Evolutionary conservation across 306 rosid genomes (phyloP).

Genomic region (Betula pendula): DNA sequence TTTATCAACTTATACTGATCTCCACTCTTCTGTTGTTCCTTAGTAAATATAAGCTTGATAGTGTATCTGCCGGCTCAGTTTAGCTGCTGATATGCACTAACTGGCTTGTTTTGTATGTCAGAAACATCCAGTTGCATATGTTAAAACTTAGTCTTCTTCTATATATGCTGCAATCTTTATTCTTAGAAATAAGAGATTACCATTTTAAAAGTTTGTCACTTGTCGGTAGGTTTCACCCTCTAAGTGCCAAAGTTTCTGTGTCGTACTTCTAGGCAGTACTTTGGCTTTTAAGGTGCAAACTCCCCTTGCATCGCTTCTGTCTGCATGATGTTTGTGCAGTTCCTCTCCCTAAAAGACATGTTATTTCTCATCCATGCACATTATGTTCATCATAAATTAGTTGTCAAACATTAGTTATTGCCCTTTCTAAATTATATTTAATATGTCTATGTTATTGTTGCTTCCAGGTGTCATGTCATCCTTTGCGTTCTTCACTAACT

Average conservation of each 20-base stretch:
- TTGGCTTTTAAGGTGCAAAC: no score
- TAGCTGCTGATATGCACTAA: not conserved
- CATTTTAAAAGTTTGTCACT: not conserved
- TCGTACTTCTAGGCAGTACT: no score
- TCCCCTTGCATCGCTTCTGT: no score
- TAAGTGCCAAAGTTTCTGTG: not conserved
- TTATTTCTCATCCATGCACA: no score
- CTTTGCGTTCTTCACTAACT: no score
- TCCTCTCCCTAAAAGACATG: no score
- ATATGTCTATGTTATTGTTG: no score
- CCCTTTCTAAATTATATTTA: no score
- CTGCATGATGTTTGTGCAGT: no score
- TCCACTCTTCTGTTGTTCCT: constrained; percentile 6
- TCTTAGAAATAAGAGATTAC: not conserved
- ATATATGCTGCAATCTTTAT: not conserved
- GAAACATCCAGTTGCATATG: not conserved
- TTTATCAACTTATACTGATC: constrained; percentile 8
- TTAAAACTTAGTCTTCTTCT: not conserved
- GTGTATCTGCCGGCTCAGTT: not conserved
- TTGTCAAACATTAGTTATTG: no score
- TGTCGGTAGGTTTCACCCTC: not conserved
- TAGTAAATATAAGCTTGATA: constrained; percentile 7
- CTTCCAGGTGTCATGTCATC: no score
- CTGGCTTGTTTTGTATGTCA: not conserved
- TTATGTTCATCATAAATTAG: no score